A percentile compares a stretch with the other conserved stretches of the same genome.
Evolutionary conservation across 1,284 basidiomycete genomes (phyloP).

Genomic region (Meripilus lineatus): DNA sequence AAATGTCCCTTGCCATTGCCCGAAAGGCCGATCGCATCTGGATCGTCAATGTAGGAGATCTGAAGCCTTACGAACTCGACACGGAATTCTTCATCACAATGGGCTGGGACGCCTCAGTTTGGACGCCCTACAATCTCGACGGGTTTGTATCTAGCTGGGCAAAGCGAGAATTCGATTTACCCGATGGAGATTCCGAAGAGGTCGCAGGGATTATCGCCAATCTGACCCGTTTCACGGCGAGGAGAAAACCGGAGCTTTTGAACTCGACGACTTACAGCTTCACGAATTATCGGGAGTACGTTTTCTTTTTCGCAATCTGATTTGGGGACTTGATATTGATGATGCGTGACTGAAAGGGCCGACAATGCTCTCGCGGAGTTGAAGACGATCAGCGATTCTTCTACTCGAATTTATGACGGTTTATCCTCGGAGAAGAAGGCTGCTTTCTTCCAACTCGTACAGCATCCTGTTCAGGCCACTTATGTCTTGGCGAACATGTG

Average conservation of each 20-base stretch:
- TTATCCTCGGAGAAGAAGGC: constrained; percentile 42
- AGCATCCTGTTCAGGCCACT: constrained; percentile 57
- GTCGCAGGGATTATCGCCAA: constrained; percentile 52
- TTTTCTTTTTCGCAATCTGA: constrained; percentile 16
- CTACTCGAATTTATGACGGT: constrained; percentile 49
- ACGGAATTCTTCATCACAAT: constrained; percentile 67
- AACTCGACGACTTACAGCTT: constrained; percentile 60
- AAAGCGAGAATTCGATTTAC: constrained; percentile 57
- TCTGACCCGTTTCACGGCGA: constrained; percentile 55
- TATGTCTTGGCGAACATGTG: constrained; percentile 53
- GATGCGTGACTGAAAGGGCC: constrained; percentile 37
- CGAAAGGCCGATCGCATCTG: constrained; percentile 51
- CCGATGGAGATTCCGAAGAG: constrained; percentile 30
- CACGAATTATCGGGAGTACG: constrained; percentile 64
- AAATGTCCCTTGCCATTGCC: constrained; percentile 55
- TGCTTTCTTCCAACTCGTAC: constrained; percentile 65
- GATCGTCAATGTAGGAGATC: constrained; percentile 64
- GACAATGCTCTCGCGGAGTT: constrained; percentile 49
- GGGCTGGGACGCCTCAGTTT: constrained; percentile 54
- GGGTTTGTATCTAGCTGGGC: constrained; percentile 56
- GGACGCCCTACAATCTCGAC: constrained; percentile 47
- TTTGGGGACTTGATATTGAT: not conserved
- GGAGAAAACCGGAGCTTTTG: constrained; percentile 64
- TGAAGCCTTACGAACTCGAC: constrained; percentile 70
- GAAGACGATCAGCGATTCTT: constrained; percentile 42